Evolutionary conservation across 2,329 filamentous ascomycete genomes (phyloP), one percentile per base, ranked within the genome.

Genomic region (Coleophoma cylindrospora): DNA sequence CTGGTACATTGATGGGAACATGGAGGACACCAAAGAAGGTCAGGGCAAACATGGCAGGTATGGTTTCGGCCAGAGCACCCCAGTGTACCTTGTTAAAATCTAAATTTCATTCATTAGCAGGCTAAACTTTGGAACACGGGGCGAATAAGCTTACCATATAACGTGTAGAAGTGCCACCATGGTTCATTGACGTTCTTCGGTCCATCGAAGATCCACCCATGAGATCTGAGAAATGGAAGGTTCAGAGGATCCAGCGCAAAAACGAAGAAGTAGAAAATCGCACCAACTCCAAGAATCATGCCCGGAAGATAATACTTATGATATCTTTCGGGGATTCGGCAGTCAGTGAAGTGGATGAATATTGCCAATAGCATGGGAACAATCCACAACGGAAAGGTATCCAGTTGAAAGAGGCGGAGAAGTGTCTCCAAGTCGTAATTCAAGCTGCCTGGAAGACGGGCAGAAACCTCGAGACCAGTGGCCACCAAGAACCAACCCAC

Each of bases 1-100:
- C 94, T 2, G 94, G 94, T 4, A 99, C 91, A 62, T 99, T 99
- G 70, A 99, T 99, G 0, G 94, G 94, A 3, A 99, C 94, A 65
- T 99, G 94, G 3, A 99, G 79, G 50, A 99, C 86, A 47, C 94
- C 94, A 62, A 99, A 99, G 73, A 99, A 99, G 0, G 94, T 97
- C 53, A 99, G 73, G 0, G 94, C 94, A 61, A 99, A 84, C 89
- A 99, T 97, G 32, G 94, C 91, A 1, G 94, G 94, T 32, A 96
- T 78, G 1, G 87, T 91, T 61, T 91, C 84, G n/a, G 77, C 71
- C 45, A 99, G 79, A 3, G 92, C 94, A 41, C 79, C 77, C 87
- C 89, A 96, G 59, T 91, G 81, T 3, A 97, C 87, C 21, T 86
- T 75, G 45, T 84, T 75, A 61, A 96, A 89, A 63, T 94, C 89